Evolutionary conservation across 495 filamentous ascomycete genomes (phyloP), one percentile per base, ranked within the genome.

Genomic region (Xylaria grammica): DNA sequence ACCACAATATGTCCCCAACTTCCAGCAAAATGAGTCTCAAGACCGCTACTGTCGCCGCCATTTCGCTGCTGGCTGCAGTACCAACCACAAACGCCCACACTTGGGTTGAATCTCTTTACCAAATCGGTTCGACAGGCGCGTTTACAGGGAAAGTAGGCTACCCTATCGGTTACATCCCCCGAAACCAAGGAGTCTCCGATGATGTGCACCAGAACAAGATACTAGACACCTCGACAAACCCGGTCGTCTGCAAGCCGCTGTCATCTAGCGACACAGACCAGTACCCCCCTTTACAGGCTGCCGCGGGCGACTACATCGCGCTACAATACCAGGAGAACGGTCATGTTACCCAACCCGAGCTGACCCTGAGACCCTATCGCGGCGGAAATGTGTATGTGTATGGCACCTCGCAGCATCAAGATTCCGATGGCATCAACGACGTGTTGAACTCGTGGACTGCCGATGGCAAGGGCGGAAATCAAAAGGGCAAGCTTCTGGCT

Each of bases 261-360:
- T 82, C 77, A 38, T 81, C 84, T 24, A 79, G 73, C 20, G 85
- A 91, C 67, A 82, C 81, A 19, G 67, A 75, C 4, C 79, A 81
- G 10, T 88, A 81, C 62, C 87, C 87, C 2, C 84, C 85, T 66
- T 83, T 96, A 13, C 73, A 86, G 61, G 91, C 89, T 24, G 78
- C 82, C 22, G 81, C 90, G 8, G 90, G 92, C 34, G 84, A 86
- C 62, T 83, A 84, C 44, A 81, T 96, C 55, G 90, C 93, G 22
- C 75, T 97, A 57, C 81, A 84, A 20, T 95, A 92, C 75, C 81
- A 85, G 53, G 94, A 97, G 67, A 97, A 97, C 70, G 94, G 94
- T 17, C 94, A 97, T 75, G 90, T 95, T 60, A 91, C 88, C 1
- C 78, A 87, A 0, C 86, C 89, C 6, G 70, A 81, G 29, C 83